phyloP scores from a whole-genome alignment of 352 stramenopile genomes.

The Pythium sukuiense region DNA sequence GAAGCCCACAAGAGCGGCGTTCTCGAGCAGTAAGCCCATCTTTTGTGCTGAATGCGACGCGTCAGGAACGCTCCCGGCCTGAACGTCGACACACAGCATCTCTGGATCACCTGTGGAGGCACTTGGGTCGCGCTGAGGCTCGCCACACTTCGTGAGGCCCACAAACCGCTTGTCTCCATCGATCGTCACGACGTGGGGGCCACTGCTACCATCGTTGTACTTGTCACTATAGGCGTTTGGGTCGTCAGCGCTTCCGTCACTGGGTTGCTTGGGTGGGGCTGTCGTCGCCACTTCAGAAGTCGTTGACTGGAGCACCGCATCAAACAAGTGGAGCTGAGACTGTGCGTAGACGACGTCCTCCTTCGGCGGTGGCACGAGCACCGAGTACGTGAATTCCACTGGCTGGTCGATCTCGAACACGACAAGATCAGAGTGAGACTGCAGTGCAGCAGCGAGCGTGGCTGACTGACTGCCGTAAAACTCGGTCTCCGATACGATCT shows the following conservation, averaged over 20 bases:
- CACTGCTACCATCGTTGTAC: background rate
- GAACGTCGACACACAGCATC: constrained; percentile 1
- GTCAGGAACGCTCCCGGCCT: background rate
- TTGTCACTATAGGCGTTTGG: background rate
- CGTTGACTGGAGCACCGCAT: background rate
- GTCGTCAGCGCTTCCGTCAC: background rate
- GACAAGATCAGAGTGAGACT: constrained; percentile 6
- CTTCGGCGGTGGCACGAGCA: background rate
- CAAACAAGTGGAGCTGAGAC: background rate
- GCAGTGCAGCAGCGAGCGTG: background rate
- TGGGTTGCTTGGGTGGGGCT: background rate
- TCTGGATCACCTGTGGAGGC: background rate
- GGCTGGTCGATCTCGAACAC: constrained; percentile 18
- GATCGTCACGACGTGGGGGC: background rate
- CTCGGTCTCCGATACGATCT: constrained; percentile 12
- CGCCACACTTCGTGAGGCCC: background rate
- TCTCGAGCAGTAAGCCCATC: constrained; percentile 9
- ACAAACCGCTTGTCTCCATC: constrained; percentile 4
- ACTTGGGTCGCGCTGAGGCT: background rate
- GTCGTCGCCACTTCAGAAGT: too few relatives aligned
- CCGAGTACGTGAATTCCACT: background rate
- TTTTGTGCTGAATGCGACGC: background rate
- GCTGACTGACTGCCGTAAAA: constrained; percentile 2
- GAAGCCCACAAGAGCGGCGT: constrained; percentile 12
- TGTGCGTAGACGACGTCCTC: background rate